Percentiles rank a stretch among this genome's conserved stretches.
Evolutionary conservation across 176 grass and related monocot genomes (phyloP).

Genomic region (Bromus sterilis): DNA sequence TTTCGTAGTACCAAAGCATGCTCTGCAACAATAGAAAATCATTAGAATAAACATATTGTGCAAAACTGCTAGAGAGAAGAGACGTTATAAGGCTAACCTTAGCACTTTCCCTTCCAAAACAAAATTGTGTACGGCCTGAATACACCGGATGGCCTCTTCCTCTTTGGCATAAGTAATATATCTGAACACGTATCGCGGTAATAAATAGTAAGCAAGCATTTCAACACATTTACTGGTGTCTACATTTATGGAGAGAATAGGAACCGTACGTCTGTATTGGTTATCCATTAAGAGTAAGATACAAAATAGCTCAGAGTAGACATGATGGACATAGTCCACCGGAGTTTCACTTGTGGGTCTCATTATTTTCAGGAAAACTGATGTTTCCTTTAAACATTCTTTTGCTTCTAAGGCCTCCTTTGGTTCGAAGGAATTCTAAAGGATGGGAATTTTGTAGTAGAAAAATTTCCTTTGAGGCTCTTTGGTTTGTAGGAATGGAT

Average conservation of each 20-base stretch:
- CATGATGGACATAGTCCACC: neutral
- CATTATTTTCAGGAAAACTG: neutral
- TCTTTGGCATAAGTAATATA: slow-evolving; percentile 99
- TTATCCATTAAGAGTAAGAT: neutral
- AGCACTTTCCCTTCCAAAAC: slow-evolving; percentile 90
- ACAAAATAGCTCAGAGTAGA: neutral
- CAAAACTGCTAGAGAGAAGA: slow-evolving; percentile 15
- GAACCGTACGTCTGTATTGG: neutral
- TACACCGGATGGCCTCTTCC: slow-evolving; percentile 89
- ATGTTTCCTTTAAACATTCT: neutral
- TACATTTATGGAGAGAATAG: neutral
- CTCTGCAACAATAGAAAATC: slow-evolving; percentile 42
- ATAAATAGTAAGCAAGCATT: neutral
- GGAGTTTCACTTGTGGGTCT: neutral
- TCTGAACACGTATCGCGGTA: slow-evolving; percentile 33
- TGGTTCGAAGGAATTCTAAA: no score
- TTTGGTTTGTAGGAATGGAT: no score
- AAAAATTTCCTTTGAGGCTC: no score
- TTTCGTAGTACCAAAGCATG: slow-evolving; percentile 98
- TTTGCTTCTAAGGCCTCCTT: no score
- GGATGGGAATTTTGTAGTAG: no score
- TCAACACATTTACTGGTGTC: neutral
- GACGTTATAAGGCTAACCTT: slow-evolving; percentile 45
- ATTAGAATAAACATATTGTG: slow-evolving; percentile 2
- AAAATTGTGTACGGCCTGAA: slow-evolving; percentile 99